Base-by-base conservation (phyloP, 768 basidiomycete species). In the Tephrocybe sp. region DNA sequence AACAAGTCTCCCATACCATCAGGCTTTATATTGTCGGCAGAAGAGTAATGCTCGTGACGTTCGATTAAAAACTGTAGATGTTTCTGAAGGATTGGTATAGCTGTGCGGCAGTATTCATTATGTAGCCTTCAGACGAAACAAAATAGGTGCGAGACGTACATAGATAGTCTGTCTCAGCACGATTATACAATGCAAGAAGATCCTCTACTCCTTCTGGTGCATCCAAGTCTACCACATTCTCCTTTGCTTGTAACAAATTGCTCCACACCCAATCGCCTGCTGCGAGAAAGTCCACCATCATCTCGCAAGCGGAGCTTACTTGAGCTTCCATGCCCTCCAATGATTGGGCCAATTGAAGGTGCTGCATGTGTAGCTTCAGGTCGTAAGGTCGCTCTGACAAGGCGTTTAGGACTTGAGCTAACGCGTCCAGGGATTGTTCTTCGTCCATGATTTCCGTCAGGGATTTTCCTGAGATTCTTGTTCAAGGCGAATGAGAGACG, bases 151-250 rank as follows among this genome's bases (percentile, higher is more conserved):
- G 39, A 26, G 50, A 76, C 89, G 61, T 65, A 92, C 92, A 92
- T 32, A 92, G 65, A 65, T 92, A 92, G 60, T 93, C 92, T 9
- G 64, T 68, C 59, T 86, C 86, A 17, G 92, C 90, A 32, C 76
- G 76, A 34, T 72, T 68, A 63, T 85, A 92, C 34, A 87, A 59
- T 13, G 75, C 72, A 51, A 90, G 65, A 35, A 92, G 61, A 39
- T 82, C 81, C 39, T 77, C 58, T 17, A 80, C 69, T 7, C 79
- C 82, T 40, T 76, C 71, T 14, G 68, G 62, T 2, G 77, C 77
- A n/a, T 82, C 71, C 17, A 85, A 48, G 55, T 86, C 71, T 2
- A 75, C 72, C 0, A 71, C 59, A n/a, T 69, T 63, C 42, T 75
- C 64, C 63, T 83, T 87, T 16, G 72, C 68, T 10, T 79, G 70